Base-by-base conservation (phyloP, 371 early-diverging fungal species). In the Mucor velutinosus region DNA sequence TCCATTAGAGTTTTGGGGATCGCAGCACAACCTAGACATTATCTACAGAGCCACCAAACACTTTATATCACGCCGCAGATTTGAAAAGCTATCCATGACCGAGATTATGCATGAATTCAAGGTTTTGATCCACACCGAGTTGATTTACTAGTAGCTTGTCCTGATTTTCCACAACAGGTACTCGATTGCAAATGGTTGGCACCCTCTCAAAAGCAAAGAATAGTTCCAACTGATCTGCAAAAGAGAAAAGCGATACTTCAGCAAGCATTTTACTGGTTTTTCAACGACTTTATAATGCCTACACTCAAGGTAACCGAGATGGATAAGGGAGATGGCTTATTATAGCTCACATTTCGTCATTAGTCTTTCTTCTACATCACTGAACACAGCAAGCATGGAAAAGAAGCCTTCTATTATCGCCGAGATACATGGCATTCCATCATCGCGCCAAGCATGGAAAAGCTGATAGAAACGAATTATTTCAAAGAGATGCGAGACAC, bases 311-410 rank as follows among this genome's bases (percentile, higher is more conserved):
- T 87, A 76, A 53, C 7, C 5, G 14, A 11, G 27, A 0, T 35
- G 12, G 12, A 27, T 7, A 51, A 25, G 67, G 8, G 12, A 39
- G 15, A 15, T n/a, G 30, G 2, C 17, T 4, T 21, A 19, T 14
- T 33, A 19, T 3, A 49, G 35, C n/a, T 45, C 32, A 49, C 49
- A 23, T 33, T 21, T 30, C 6, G 17, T 45, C 7, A 15, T 14
- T 60, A 92, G 90, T 67, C 81, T 3, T 73, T 68, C 57, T 95
- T 95, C 66, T 93, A 93, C 59, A 86, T 90, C 7, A 95, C 96
- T 2, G 91, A 92, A 21, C 83, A 82, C 56, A 78, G 89, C 0
- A 65, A 73, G 6, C 70, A 82, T 43, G 82, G 87, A 17, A 82
- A 86, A 58, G 73, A 74, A 23, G 60, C 93, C 8, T 85, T 87